A percentile compares a stretch with the other conserved stretches of the same genome.
Conservation (phyloP, 345 rosid species). For the Stellera chamaejasme region DNA sequence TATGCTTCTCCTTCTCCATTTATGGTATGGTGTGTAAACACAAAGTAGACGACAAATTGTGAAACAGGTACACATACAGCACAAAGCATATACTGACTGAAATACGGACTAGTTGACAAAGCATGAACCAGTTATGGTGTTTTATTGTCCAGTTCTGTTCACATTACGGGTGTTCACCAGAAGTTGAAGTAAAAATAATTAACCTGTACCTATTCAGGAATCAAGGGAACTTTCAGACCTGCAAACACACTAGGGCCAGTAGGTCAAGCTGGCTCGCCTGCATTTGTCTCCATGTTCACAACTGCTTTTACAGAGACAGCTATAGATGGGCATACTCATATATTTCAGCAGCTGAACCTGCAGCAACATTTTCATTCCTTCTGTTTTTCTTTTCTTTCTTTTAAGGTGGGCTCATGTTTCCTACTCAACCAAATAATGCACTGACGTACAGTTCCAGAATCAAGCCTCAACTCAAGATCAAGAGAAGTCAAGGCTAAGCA, state of each 20-base stretch:
- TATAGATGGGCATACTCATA: constrained; percentile 6
- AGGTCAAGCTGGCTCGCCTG: constrained; percentile 3
- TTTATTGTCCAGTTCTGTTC: not conserved
- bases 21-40: too few relatives aligned
- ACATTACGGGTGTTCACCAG: not conserved
- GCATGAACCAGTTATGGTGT: not conserved
- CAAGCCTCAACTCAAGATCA: not conserved
- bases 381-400: not conserved
- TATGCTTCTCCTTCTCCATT: too few relatives aligned
- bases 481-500: constrained; percentile 14
- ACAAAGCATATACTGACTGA: too few relatives aligned
- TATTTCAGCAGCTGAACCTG: constrained; percentile 3
- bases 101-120: too few relatives aligned
- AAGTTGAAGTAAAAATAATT: not conserved
- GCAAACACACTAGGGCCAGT: not conserved
- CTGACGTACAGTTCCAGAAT: constrained; percentile 3
- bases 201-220: not conserved
- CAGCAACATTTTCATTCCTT: constrained; percentile 1
- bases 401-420: constrained; percentile 10
- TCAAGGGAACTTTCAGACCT: not conserved
- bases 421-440: not conserved
- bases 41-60: too few relatives aligned
- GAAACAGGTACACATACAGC: too few relatives aligned
- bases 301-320: constrained; percentile 20
- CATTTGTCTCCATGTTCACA: constrained; percentile 22